Conservation (phyloP, 805 yeast genomes). For the Schwanniomyces polymorphus region DNA sequence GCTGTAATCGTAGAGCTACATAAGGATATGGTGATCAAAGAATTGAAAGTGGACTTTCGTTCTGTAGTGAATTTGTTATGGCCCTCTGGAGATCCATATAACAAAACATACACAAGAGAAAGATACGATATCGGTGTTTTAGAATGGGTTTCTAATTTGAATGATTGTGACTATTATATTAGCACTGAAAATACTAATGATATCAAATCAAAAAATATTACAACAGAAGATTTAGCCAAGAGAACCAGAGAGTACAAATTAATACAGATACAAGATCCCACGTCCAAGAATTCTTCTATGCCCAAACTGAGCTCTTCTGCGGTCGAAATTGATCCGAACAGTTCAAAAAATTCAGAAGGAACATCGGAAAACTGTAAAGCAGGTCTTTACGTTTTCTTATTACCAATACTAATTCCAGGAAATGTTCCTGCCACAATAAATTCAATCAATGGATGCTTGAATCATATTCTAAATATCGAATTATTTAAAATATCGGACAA, state of each 20-base stretch:
- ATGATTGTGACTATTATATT: constrained; percentile 46
- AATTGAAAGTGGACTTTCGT: constrained; percentile 41
- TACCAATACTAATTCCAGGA: constrained; percentile 63
- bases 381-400: constrained; percentile 67
- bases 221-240: constrained; percentile 45
- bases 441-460: constrained; percentile 50
- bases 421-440: constrained; percentile 61
- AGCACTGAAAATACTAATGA: constrained; percentile 44
- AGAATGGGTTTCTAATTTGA: constrained; percentile 45
- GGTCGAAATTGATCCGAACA: not conserved
- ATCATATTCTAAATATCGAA: constrained; percentile 42
- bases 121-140: constrained; percentile 47
- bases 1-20: constrained; percentile 49
- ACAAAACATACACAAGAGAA: constrained; percentile 44
- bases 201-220: constrained; percentile 37
- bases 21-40: constrained; percentile 37
- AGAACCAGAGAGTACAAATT: constrained; percentile 34
- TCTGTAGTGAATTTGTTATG: constrained; percentile 48
- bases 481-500: constrained; percentile 37
- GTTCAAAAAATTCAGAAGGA: not conserved
- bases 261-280: constrained; percentile 12
- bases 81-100: constrained; percentile 55
- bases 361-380: constrained; percentile 40
- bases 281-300: constrained; percentile 17
- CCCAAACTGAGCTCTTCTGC: constrained; percentile 10